phyloP scores from a whole-genome alignment of 352 stramenopile genomes.

The Globisporangium recalcitrans region DNA sequence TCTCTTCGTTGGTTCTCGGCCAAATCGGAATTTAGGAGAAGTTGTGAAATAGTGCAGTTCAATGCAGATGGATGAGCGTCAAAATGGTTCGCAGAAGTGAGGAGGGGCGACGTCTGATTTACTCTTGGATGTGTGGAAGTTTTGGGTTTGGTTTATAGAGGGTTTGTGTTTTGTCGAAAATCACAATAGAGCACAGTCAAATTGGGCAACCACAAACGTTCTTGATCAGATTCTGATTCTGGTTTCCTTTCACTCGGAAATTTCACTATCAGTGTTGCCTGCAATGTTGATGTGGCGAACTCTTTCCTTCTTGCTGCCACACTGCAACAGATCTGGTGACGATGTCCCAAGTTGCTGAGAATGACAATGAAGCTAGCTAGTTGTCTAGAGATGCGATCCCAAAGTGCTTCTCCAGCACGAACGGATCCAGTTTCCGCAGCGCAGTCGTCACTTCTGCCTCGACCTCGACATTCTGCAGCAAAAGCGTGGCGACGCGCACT shows the following conservation, averaged over 20 bases:
- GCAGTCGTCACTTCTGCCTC: slow-evolving; percentile 14
- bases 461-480: slow-evolving; percentile 20
- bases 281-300: no score
- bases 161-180: background rate
- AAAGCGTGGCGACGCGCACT: slow-evolving; percentile 29
- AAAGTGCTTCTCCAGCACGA: slow-evolving; percentile 31
- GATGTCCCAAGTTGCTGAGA: background rate
- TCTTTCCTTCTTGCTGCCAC: no score
- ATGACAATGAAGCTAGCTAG: background rate
- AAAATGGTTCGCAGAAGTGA: background rate
- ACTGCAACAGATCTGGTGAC: no score
- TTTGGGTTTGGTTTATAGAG: background rate
- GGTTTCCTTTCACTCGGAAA: background rate
- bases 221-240: no score
- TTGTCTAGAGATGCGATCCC: background rate
- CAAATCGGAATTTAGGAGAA: background rate
- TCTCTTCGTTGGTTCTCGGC: background rate
- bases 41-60: background rate
- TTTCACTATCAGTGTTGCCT: background rate
- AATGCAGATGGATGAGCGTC: background rate
- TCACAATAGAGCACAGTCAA: background rate
- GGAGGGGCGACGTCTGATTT: background rate
- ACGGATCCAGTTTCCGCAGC: slow-evolving; percentile 27
- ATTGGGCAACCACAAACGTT: background rate
- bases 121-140: background rate